Evolutionary conservation across 164 flowering plant species (phyloP).

Genomic region (Magnolia officinalis): DNA sequence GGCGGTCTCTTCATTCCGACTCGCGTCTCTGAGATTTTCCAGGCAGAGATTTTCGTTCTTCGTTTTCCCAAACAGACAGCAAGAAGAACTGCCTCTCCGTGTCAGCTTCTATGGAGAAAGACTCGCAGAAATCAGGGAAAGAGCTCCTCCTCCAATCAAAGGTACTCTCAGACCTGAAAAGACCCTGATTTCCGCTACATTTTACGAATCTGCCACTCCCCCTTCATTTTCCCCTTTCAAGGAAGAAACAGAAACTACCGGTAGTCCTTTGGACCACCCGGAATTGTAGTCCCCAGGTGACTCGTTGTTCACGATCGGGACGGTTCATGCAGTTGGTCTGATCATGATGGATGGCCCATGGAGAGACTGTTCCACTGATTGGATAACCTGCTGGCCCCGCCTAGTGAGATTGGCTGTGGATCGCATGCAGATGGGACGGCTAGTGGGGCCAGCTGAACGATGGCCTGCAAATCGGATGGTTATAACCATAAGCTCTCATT

Average conservation of each 20-base stretch:
- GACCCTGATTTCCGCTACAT: neutral
- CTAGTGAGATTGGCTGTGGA: too few relatives aligned
- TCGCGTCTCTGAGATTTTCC: conserved; percentile 1
- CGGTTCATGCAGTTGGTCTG: neutral
- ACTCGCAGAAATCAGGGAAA: conserved; percentile 2
- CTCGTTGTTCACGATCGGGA: neutral
- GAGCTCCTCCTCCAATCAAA: conserved; percentile 5
- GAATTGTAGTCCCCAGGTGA: neutral
- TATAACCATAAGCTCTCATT: too few relatives aligned
- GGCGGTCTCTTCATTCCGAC: neutral
- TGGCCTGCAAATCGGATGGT: too few relatives aligned
- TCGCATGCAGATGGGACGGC: too few relatives aligned
- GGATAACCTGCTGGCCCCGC: too few relatives aligned
- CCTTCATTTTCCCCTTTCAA: neutral
- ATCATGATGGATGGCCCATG: neutral
- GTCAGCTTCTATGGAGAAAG: conserved; percentile 9
- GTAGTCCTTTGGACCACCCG: neutral
- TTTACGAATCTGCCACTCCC: neutral
- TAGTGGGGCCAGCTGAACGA: too few relatives aligned
- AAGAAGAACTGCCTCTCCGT: neutral
- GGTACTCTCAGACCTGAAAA: neutral
- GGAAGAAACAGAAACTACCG: neutral
- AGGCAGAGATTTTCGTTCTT: neutral
- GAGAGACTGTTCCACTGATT: too few relatives aligned
- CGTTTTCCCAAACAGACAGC: neutral